Percentiles rank a stretch among this genome's conserved stretches.
Conservation (phyloP, 805 yeast species). For the Spathaspora hagerdaliae region DNA sequence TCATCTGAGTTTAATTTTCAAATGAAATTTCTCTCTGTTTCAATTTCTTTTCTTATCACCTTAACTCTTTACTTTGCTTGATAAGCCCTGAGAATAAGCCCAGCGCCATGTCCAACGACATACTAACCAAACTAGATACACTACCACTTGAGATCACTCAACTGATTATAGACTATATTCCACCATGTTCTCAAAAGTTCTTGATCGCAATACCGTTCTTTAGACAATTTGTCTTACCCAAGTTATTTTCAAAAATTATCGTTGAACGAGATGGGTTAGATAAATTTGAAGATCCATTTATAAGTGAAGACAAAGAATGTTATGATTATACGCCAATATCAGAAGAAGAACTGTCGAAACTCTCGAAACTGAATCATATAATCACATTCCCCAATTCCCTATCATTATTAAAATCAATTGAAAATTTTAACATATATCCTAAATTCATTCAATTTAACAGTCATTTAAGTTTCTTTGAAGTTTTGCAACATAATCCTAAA, state of each 20-base stretch:
- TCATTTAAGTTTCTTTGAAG: not conserved
- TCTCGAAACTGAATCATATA: not conserved
- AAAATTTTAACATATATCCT: not conserved
- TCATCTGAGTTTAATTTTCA: no score
- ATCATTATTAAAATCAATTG: not conserved
- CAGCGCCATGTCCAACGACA: not conserved
- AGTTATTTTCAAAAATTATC: not conserved
- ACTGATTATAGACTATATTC: not conserved
- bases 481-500: not conserved
- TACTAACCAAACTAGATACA: not conserved
- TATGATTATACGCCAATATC: not conserved
- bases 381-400: not conserved
- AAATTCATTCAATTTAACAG: not conserved
- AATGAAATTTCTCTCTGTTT: not conserved
- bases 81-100: not conserved
- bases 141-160: constrained; percentile 2
- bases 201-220: not conserved
- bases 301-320: not conserved
- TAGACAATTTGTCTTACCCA: not conserved
- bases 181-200: not conserved
- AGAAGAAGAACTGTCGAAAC: not conserved
- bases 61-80: not conserved
- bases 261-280: not conserved
- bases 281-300: not conserved
- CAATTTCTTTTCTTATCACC: not conserved